phyloP scores from a whole-genome alignment of 495 filamentous ascomycete species.

The Neurospora sp. region DNA sequence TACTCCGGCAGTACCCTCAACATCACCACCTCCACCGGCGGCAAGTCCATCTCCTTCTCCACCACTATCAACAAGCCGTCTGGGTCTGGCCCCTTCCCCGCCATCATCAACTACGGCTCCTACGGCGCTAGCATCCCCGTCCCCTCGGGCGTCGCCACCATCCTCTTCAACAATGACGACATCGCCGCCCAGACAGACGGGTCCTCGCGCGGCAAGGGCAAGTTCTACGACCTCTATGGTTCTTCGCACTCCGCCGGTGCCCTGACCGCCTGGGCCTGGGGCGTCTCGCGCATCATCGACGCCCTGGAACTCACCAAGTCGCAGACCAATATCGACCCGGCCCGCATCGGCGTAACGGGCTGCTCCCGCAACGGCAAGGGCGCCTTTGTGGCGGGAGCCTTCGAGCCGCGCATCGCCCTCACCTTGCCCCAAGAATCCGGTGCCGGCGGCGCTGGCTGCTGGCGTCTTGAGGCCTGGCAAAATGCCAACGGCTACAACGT shows the following conservation, averaged over 20 bases:
- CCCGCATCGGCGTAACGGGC: conserved; percentile 38
- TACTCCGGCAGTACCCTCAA: conserved; percentile 26
- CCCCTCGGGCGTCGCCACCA: conserved; percentile 35
- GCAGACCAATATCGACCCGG: conserved; percentile 35
- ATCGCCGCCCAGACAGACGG: conserved; percentile 32
- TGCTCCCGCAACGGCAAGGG: conserved; percentile 48
- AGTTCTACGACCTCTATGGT: conserved; percentile 42
- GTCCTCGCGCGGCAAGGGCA: conserved; percentile 31
- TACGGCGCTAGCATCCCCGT: conserved; percentile 32
- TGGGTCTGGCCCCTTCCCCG: conserved; percentile 29
- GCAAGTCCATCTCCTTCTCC: conserved; percentile 37
- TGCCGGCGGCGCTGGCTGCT: conserved; percentile 40
- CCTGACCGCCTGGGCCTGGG: conserved; percentile 43
- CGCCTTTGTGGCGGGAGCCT: conserved; percentile 40
- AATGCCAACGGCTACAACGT: conserved; percentile 36
- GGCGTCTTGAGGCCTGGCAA: conserved; percentile 35
- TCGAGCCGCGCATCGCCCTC: conserved; percentile 40
- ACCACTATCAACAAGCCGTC: conserved; percentile 34
- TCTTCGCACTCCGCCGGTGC: conserved; percentile 37
- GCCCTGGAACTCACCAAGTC: conserved; percentile 33
- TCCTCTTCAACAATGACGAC: conserved; percentile 40
- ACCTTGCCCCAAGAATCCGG: conserved; percentile 45
- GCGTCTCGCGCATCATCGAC: conserved; percentile 42
- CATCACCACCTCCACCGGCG: conserved; percentile 31
- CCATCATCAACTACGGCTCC: conserved; percentile 37